Percentiles rank a stretch among this genome's conserved stretches.
Evolutionary conservation across 2,329 filamentous ascomycete species (phyloP).

Genomic region (Colletotrichum sp.): DNA sequence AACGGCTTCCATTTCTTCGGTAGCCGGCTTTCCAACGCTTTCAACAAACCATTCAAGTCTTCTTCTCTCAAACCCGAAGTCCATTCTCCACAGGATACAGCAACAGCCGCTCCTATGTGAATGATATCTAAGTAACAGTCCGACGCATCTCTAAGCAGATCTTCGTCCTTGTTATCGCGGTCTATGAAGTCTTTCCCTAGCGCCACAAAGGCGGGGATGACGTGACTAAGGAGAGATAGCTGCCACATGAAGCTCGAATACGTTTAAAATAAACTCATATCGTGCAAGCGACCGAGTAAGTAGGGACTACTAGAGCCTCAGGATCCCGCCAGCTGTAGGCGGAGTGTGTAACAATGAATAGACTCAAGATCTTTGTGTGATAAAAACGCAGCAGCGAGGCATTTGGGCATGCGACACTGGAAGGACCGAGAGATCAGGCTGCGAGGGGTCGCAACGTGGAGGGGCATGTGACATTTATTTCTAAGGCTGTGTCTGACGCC

Average conservation of each 20-base stretch:
- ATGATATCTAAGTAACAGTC: background rate
- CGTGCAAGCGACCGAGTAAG: too few species aligned
- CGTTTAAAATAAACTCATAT: too few species aligned
- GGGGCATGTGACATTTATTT: accelerated
- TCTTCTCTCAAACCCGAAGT: background rate
- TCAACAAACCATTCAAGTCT: background rate
- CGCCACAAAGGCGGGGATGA: background rate
- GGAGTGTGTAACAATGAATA: too few species aligned
- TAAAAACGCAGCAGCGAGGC: too few species aligned
- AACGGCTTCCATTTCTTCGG: background rate
- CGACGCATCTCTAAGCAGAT: background rate
- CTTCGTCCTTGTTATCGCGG: accelerated
- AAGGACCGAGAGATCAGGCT: background rate
- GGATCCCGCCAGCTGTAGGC: too few species aligned
- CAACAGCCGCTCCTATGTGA: background rate
- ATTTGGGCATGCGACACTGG: too few species aligned
- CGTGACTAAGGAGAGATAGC: background rate
- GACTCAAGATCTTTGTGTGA: too few species aligned
- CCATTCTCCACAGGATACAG: background rate
- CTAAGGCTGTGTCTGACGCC: too few species aligned
- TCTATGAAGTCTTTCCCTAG: background rate
- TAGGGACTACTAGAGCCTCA: too few species aligned
- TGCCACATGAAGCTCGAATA: background rate
- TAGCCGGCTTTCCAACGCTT: background rate
- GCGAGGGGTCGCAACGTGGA: too few species aligned